Percentiles rank a stretch among this genome's conserved stretches.
Conservation (phyloP, 192 early-diverging fungal genomes). For the Coemansia sp. region DNA sequence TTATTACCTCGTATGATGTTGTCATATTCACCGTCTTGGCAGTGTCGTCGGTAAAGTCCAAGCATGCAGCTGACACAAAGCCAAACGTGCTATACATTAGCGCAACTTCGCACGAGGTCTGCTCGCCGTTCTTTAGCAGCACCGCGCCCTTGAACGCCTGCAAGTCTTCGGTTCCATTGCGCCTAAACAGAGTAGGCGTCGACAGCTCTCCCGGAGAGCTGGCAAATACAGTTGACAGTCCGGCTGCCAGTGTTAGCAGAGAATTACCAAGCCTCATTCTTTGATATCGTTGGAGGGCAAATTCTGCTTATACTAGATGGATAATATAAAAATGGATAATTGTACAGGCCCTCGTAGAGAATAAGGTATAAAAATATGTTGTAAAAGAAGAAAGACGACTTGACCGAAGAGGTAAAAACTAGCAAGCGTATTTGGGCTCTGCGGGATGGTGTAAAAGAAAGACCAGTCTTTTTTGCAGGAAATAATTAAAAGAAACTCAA, state of each 20-base stretch:
- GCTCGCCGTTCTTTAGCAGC: conserved; percentile 44
- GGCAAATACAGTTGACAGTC: conserved; percentile 34
- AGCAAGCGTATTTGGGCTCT: background rate
- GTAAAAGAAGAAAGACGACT: background rate
- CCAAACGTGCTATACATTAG: conserved; percentile 37
- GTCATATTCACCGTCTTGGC: conserved; percentile 21
- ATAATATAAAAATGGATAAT: background rate
- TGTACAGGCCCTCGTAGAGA: background rate
- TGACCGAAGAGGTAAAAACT: background rate
- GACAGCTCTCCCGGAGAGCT: conserved; percentile 1
- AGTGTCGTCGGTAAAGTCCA: conserved; percentile 27
- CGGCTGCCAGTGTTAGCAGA: conserved; percentile 40
- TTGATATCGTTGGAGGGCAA: background rate
- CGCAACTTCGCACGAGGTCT: conserved; percentile 49
- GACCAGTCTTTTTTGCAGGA: background rate
- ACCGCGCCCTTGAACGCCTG: conserved; percentile 40
- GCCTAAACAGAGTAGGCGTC: conserved; percentile 10
- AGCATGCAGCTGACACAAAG: conserved; percentile 41
- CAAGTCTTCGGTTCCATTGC: conserved; percentile 29
- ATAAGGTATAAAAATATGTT: background rate
- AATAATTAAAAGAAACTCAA: conserved; percentile 2
- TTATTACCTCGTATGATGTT: conserved; percentile 31
- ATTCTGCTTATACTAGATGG: background rate
- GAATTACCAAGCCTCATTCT: conserved; percentile 20
- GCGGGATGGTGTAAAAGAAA: background rate